Base-by-base conservation (phyloP, 257 asterid species). In the Nyctanthes arbortristis region DNA sequence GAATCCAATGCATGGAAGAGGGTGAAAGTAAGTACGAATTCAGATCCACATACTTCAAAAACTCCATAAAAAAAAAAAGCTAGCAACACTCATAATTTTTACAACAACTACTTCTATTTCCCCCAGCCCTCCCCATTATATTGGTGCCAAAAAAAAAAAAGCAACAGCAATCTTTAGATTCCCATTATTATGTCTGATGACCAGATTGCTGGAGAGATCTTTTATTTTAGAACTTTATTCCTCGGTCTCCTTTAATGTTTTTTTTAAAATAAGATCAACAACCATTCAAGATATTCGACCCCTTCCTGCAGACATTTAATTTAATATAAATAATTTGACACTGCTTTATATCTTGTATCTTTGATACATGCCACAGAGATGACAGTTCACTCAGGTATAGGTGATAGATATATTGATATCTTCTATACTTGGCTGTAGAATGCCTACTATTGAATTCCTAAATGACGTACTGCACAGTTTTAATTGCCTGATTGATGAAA, bases 1-100 rank as follows among this genome's bases (percentile, higher is more conserved):
- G 67, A 62, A 70, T 76, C 75, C 80, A 65, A 80, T 77, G 81
- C 66, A 76, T 69, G 32, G 30, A 6, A 31, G 12, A 65, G 14
- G 58, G 13, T 32, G 16, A 43, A 35, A 32, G 73, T 43, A 62
- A 40, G 47, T 16, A 20, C 20, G 35, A 65, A 43, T 76, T 28
- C 61, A 70, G 68, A 71, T 59, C 67, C 49, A 63, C 81, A 66
- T 70, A 45, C 43, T 24, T 54, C 6, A 65, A n/a, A 37, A 52
- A 47, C 68, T 58, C 78, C 33, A 69, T 12, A n/a, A 49, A n/a
- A n/a, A n/a, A n/a, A n/a, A n/a, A n/a, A n/a, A n/a, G n/a, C n/a
- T n/a, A n/a, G n/a, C n/a, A n/a, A n/a, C n/a, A n/a, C n/a, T n/a
- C n/a, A n/a, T n/a, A n/a, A n/a, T n/a, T 64, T 69, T 47, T 30